phyloP scores from a whole-genome alignment of 2,329 filamentous ascomycete species.

The Endoconidiophora polonica region DNA sequence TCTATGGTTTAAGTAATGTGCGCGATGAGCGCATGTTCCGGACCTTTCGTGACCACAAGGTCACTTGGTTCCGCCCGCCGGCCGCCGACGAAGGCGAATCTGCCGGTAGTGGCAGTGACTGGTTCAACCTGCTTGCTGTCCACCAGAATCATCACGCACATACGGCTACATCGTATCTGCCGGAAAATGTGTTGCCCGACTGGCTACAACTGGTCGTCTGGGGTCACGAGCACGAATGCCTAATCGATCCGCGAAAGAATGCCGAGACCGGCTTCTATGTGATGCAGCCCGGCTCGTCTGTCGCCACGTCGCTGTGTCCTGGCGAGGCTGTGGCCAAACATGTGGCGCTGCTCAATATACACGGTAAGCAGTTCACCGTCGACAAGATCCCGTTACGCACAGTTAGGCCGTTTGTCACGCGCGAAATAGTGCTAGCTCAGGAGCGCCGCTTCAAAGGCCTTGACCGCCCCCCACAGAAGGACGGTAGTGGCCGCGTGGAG shows the following conservation, averaged over 20 bases:
- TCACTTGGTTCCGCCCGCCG: constrained; percentile 71
- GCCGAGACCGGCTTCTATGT: constrained; percentile 83
- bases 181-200: constrained; percentile 79
- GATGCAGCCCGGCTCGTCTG: constrained; percentile 92
- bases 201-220: constrained; percentile 87
- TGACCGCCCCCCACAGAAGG: constrained; percentile 48
- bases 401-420: constrained; percentile 79
- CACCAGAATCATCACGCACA: constrained; percentile 94
- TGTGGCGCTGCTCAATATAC: constrained; percentile 70
- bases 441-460: constrained; percentile 63
- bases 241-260: constrained; percentile 72
- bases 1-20: constrained; percentile 92
- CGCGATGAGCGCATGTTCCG: constrained; percentile 87
- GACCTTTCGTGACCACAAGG: constrained; percentile 81
- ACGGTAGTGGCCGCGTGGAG: constrained; percentile 52
- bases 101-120: constrained; percentile 37
- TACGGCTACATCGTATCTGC: constrained; percentile 82
- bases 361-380: constrained; percentile 62
- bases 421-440: constrained; percentile 60
- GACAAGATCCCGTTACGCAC: constrained; percentile 73
- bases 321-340: constrained; percentile 87
- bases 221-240: constrained; percentile 95
- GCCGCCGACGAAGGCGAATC: constrained; percentile 33
- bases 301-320: constrained; percentile 79
- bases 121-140: constrained; percentile 90